Conservation (phyloP, 2,329 filamentous ascomycete genomes). For the Zopfia rhizophila region DNA sequence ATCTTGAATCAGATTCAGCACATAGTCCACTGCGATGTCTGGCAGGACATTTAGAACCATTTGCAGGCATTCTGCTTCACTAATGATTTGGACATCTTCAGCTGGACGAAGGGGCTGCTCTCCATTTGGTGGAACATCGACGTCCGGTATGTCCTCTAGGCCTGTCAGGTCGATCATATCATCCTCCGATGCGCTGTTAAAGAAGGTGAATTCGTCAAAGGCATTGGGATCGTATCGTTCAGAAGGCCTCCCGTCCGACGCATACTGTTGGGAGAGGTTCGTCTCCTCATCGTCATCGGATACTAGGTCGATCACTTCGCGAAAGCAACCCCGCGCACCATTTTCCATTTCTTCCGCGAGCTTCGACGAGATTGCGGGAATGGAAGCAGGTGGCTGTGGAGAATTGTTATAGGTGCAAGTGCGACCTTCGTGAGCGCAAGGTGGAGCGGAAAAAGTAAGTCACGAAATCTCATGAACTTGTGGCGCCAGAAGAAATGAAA, state of each 20-base stretch:
- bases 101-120: conserved; percentile 3
- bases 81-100: conserved; percentile 20
- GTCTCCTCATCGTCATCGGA: conserved; percentile 38
- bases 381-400: too few species aligned
- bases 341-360: too few species aligned
- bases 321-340: too few species aligned
- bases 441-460: too few species aligned
- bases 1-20: conserved; percentile 36
- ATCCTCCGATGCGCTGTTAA: background rate
- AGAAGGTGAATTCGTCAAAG: too few species aligned
- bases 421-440: too few species aligned
- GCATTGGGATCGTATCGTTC: too few species aligned
- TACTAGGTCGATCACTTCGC: conserved; percentile 32
- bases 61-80: conserved; percentile 39
- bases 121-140: conserved; percentile 32
- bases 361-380: too few species aligned
- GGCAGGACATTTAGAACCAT: conserved; percentile 47
- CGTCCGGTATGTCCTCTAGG: conserved; percentile 28
- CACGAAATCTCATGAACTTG: too few species aligned
- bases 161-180: conserved; percentile 33
- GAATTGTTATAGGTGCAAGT: too few species aligned
- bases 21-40: conserved; percentile 46
- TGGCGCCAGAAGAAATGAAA: too few species aligned
- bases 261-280: conserved; percentile 5
- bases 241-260: background rate